These are phyloP conservation scores for Sarcodon aspratus DNA, from an alignment of 768 basidiomycete genomes.

Conservation along the genomic window DNA sequence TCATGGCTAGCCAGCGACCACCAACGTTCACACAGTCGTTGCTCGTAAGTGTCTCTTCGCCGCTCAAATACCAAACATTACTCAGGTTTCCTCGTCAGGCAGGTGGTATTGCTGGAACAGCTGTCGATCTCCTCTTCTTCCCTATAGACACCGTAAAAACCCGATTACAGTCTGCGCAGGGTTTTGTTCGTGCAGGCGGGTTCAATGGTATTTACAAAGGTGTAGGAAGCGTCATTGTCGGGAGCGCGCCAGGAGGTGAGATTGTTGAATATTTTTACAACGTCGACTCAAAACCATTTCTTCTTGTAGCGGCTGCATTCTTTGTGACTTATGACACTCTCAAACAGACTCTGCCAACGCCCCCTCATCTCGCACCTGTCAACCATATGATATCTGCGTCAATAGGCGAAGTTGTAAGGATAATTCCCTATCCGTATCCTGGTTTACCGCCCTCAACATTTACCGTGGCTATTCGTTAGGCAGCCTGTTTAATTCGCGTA, in stretches of 20 bases:
- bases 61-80: neutral
- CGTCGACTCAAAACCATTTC: conserved; percentile 1
- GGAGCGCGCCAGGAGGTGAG: conserved; percentile 90
- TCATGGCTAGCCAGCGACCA: neutral
- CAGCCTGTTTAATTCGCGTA: conserved; percentile 87
- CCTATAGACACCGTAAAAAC: conserved; percentile 97
- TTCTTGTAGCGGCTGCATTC: conserved; percentile 75
- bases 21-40: conserved; percentile 21
- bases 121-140: conserved; percentile 93
- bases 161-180: conserved; percentile 79
- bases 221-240: conserved; percentile 87
- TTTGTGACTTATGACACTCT: conserved; percentile 90
- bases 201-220: conserved; percentile 90
- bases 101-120: conserved; percentile 83
- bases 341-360: conserved; percentile 62
- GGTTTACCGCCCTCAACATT: too few relatives aligned
- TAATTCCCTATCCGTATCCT: neutral
- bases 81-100: conserved; percentile 32
- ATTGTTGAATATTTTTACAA: neutral
- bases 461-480: conserved; percentile 24
- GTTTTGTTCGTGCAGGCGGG: conserved; percentile 78
- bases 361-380: conserved; percentile 51
- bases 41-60: conserved; percentile 8
- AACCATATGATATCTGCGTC: conserved; percentile 45
- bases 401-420: conserved; percentile 40